Evolutionary conservation across 495 filamentous ascomycete genomes (phyloP).

Genomic region (Aspergillus funiculosus): DNA sequence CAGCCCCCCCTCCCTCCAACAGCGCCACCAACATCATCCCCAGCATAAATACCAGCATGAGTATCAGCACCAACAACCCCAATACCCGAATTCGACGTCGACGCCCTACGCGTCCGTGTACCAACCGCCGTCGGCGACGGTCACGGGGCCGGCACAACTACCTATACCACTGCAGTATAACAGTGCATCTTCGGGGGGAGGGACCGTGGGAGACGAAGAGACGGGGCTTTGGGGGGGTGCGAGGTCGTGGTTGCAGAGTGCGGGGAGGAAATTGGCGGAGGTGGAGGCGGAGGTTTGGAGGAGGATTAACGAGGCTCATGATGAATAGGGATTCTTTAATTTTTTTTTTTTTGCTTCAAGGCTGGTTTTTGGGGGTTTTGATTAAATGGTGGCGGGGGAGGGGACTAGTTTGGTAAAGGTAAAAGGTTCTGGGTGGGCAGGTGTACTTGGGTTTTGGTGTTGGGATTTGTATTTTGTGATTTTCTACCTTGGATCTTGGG

Average conservation of each 20-base stretch:
- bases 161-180: slow-evolving; percentile 23
- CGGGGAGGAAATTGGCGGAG: slow-evolving; percentile 55
- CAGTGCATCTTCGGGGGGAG: slow-evolving; percentile 14
- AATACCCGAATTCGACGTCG: slow-evolving; percentile 36
- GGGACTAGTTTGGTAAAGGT: no score
- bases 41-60: slow-evolving; percentile 14
- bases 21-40: slow-evolving; percentile 32
- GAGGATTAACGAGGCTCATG: slow-evolving; percentile 51
- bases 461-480: no score
- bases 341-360: no score
- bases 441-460: no score
- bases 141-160: background rate
- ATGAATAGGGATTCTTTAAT: slow-evolving; percentile 15
- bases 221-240: slow-evolving; percentile 49
- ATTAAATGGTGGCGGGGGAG: no score
- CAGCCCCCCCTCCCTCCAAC: slow-evolving; percentile 27
- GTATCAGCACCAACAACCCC: slow-evolving; percentile 14
- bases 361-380: no score
- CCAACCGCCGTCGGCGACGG: slow-evolving; percentile 32
- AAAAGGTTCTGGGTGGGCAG: no score
- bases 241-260: slow-evolving; percentile 55
- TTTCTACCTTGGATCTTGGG: no score
- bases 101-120: slow-evolving; percentile 51
- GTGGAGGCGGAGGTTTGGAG: slow-evolving; percentile 69
- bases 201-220: slow-evolving; percentile 34